Evolutionary conservation across 192 early-diverging fungal species (phyloP).

Genomic region (Oehlia diaphana): DNA sequence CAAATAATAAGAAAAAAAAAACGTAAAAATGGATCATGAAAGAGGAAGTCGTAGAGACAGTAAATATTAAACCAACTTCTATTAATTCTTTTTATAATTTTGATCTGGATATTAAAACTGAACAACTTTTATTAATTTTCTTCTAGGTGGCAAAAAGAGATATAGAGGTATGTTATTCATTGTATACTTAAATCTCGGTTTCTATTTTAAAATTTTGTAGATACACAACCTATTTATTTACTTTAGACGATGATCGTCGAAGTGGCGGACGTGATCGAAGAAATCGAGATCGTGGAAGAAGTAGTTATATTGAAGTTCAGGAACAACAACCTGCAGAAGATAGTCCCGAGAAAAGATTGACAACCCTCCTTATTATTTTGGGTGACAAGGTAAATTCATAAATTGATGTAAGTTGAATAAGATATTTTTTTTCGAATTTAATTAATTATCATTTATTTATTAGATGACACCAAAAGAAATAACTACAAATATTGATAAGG

Average conservation of each 20-base stretch:
- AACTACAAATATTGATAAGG: slow-evolving; percentile 22
- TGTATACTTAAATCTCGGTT: background rate
- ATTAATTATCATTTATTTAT: background rate
- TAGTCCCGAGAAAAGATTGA: slow-evolving; percentile 5
- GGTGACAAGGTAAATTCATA: background rate
- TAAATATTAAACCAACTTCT: background rate
- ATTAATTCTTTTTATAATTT: background rate
- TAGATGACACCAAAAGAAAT: slow-evolving; percentile 24
- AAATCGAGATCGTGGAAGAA: slow-evolving; percentile 1
- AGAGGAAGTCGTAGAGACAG: background rate
- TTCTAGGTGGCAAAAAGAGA: background rate
- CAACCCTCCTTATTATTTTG: slow-evolving; percentile 2
- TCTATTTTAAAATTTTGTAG: background rate
- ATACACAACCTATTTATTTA: background rate
- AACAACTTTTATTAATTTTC: no score
- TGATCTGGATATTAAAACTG: background rate
- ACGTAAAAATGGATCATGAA: background rate
- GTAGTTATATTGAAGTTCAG: background rate
- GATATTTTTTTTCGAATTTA: background rate
- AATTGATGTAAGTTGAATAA: background rate
- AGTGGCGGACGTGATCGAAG: background rate
- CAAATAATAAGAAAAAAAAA: background rate
- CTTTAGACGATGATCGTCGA: slow-evolving; percentile 13
- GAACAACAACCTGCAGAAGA: background rate
- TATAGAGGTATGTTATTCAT: background rate